Evolutionary conservation across 129 eudicot species (phyloP), one percentile per base, ranked within the genome.

Genomic region (Cynara cardunculus): DNA sequence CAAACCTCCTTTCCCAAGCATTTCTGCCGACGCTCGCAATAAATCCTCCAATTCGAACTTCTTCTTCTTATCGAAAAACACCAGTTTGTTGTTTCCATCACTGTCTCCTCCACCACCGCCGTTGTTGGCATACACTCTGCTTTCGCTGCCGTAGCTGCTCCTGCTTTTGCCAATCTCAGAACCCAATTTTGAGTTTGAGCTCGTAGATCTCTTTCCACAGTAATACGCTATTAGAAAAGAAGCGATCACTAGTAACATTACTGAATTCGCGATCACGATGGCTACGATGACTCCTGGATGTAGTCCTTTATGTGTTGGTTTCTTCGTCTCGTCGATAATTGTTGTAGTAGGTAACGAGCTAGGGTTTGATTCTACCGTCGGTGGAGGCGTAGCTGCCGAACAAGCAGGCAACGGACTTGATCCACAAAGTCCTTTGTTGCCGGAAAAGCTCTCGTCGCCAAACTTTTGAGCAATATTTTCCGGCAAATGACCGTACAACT

Each of bases 1-100:
- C 53, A 95, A 69, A 72, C 97, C 89, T 31, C 99, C 99, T 79
- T 95, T 95, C 74, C 99, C 99, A 27, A 95, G 91, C 99, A 95
- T 95, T 82, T 95, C 97, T 7, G 99, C 99, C 30, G 99, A 95
- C 5, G 99, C 99, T 37, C 88, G 74, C 25, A 95, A 77, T 89
- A 95, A 82, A 76, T 92, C 99, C 69, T 95, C 99, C 25, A 95
- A 80, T 81, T 90, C 99, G 73, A 95, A 95, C 79, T 88, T 94
- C 86, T 88, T 90, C 69, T 85, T 92, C 83, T 90, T 82, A 31
- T 95, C 99, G 30, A 83, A 95, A 72, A 95, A 95, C 87, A 95
- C 99, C 32, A 95, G 78, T 75, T 83, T 92, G 25, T 74, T 85
- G 2, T 86, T 92, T 24, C 87, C 97, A 70, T 88, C 94, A 76